These are phyloP conservation scores for Emericellopsis terricola DNA, from an alignment of 495 filamentous ascomycete species.

Conservation along the genomic window DNA sequence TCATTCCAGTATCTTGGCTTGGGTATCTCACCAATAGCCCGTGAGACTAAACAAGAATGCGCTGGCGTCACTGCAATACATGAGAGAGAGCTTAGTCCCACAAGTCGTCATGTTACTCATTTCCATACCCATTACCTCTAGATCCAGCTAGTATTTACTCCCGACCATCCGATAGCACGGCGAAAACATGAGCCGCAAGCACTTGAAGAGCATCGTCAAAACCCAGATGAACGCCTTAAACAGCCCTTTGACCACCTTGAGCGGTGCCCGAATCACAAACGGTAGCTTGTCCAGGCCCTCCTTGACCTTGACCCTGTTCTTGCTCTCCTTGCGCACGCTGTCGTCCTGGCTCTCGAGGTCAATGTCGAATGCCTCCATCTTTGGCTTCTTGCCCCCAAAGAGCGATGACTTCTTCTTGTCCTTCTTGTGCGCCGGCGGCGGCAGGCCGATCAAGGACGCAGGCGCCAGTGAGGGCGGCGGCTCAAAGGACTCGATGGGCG, in stretches of 20 bases:
- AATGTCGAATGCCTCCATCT: constrained; percentile 34
- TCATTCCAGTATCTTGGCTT: too few species aligned
- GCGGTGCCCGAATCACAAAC: constrained; percentile 14
- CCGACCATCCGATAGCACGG: constrained; percentile 4
- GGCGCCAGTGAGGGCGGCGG: too few species aligned
- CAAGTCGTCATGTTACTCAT: too few species aligned
- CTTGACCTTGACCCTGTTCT: constrained; percentile 10
- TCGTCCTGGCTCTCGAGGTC: constrained; percentile 35
- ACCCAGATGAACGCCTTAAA: constrained; percentile 31
- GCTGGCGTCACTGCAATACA: too few species aligned
- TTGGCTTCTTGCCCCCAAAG: constrained; percentile 14
- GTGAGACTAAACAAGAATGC: too few species aligned
- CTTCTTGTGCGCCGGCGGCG: constrained; percentile 4
- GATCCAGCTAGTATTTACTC: constrained; percentile 4
- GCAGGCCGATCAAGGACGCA: constrained; percentile 8
- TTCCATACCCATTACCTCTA: too few species aligned
- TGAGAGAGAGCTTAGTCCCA: too few species aligned
- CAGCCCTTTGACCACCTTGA: constrained; percentile 18
- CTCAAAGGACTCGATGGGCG: constrained; percentile 29
- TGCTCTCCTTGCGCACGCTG: constrained; percentile 17
- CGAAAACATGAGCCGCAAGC: constrained; percentile 16
- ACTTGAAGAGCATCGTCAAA: constrained; percentile 24
- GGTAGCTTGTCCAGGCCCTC: constrained; percentile 22
- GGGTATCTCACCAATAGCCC: too few species aligned
- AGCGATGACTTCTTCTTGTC: constrained; percentile 4